Percentiles rank a stretch among this genome's conserved stretches.
Evolutionary conservation across 1,139 yeast genomes (phyloP).

Genomic region (Zygosaccharomyces sapae): DNA sequence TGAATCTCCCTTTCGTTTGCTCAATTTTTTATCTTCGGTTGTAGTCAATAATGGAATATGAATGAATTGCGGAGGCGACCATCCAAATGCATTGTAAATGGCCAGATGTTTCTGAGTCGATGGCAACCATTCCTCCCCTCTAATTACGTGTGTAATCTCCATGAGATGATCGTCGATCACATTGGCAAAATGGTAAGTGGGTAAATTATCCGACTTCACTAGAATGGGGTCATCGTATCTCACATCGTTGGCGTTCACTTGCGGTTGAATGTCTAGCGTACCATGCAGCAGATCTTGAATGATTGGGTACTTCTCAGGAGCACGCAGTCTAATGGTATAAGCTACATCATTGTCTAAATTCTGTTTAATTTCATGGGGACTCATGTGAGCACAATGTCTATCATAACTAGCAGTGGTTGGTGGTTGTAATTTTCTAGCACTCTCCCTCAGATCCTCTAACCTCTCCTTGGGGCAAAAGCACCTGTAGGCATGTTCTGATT

Average conservation of each 20-base stretch:
- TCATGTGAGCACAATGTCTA: slow-evolving; percentile 58
- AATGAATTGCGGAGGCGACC: slow-evolving; percentile 76
- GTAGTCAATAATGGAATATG: slow-evolving; percentile 88
- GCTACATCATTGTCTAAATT: slow-evolving; percentile 36
- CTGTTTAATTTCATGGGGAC: slow-evolving; percentile 42
- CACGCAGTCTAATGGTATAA: slow-evolving; percentile 55
- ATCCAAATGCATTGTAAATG: slow-evolving; percentile 77
- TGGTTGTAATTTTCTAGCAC: slow-evolving; percentile 72
- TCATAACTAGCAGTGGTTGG: slow-evolving; percentile 93
- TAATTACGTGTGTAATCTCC: slow-evolving; percentile 86
- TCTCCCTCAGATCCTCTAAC: slow-evolving; percentile 56
- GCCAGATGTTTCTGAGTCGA: slow-evolving; percentile 95
- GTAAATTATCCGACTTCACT: slow-evolving; percentile 85
- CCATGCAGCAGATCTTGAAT: slow-evolving; percentile 79
- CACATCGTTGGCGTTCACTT: slow-evolving; percentile 60
- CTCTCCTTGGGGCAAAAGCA: slow-evolving; percentile 84
- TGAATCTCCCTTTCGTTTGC: slow-evolving; percentile 80
- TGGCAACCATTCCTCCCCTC: slow-evolving; percentile 98
- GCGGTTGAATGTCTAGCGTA: slow-evolving; percentile 69
- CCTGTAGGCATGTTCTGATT: slow-evolving; percentile 70
- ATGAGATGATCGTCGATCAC: slow-evolving; percentile 92
- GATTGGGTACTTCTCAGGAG: slow-evolving; percentile 66
- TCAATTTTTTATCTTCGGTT: slow-evolving; percentile 67
- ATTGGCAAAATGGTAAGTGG: slow-evolving; percentile 95
- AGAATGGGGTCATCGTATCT: slow-evolving; percentile 87